Evolutionary conservation across 176 grass and related monocot species (phyloP), one percentile per base, ranked within the genome.

Genomic region (Cymbopogon citratus): DNA sequence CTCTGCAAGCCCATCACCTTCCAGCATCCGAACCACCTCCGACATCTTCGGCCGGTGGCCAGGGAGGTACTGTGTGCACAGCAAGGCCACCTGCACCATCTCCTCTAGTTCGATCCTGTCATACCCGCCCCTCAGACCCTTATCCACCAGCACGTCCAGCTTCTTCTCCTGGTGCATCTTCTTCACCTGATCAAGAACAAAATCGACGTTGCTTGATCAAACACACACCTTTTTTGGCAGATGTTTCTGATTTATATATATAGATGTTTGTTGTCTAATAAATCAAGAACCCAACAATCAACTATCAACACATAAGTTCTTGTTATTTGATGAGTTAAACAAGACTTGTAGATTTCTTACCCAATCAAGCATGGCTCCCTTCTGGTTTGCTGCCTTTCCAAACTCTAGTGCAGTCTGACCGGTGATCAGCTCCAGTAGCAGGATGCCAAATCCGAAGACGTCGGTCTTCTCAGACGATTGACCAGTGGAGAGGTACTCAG

Each of bases 131-230:
- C 54, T 86, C 14, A 93, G 70, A 12, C 78, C 89, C 81, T 91
- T 93, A 83, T 99, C 93, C 5, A 95, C 91, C 36, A 99, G 77
- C 80, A 91, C 83, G 35, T 93, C 93, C 0, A 99, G 82, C 81
- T 91, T 95, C 87, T 99, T 95, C 78, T 99, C 96, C 81, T 95
- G 88, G 44, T 99, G 96, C 84, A 95, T 99, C 77, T 93, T 99
- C 82, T 99, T 95, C 87, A 99, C 96, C 96, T 99, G 86, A 82
- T 72, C 60, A 73, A 41, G 13, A 72, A 73, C 34, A 38, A 28
- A 81, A 6, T 3, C 9, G 0, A 51, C 44, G 6, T 34, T 52
- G 45, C 71, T 74, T 74, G 26, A 31, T 74, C 45, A 74, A 29
- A 26, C 27, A 33, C 14, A 19, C 15, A 51, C 25, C 25, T 31